Base-by-base conservation (phyloP, 495 filamentous ascomycete species). In the Mytilinidion resinicola region DNA sequence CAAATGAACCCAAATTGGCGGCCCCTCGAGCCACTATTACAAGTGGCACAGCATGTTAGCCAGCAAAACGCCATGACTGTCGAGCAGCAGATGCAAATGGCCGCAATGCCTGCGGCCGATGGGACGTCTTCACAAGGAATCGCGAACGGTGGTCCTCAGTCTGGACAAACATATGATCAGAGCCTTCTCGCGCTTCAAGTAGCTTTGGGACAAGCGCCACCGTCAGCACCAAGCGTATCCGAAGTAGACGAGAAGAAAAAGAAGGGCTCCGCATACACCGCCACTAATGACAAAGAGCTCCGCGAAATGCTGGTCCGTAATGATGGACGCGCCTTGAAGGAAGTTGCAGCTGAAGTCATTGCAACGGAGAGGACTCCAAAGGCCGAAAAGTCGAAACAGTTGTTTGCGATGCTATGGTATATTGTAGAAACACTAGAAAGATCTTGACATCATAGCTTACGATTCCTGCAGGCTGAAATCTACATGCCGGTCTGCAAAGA, bases 341-440 rank as follows among this genome's bases (percentile, higher is more conserved):
- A 96, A 30, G 89, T 98, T 59, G 93, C 92, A 4, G 77, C 77
- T 34, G 90, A 91, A 69, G 77, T 89, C 44, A 82, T 87, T n/a
- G 74, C 81, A 59, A 84, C 85, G 53, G 83, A 89, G 60, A 78
- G 86, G 68, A 85, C 85, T 37, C 87, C 89, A 12, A 90, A 90
- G 69, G 88, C 92, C 7, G 93, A 98, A 70, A 87, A 95, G 69
- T 88, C 91, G 42, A 91, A 96, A 59, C 93, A 98, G 76, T 85
- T 98, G 21, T 96, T 96, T 70, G 93, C 93, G 12, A 95, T 98
- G 89, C 83, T 95, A 56, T 98, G 93, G 93, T 96, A 82, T 61
- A 79, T 70, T 20, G 5, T 20, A 19, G 43, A 55, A 69, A 30
- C 50, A 25, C 54, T 14, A 15, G 14, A 14, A 17, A 5, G 11